Conservation (phyloP, 78 protist species). For the Chrysochromulina parva region DNA sequence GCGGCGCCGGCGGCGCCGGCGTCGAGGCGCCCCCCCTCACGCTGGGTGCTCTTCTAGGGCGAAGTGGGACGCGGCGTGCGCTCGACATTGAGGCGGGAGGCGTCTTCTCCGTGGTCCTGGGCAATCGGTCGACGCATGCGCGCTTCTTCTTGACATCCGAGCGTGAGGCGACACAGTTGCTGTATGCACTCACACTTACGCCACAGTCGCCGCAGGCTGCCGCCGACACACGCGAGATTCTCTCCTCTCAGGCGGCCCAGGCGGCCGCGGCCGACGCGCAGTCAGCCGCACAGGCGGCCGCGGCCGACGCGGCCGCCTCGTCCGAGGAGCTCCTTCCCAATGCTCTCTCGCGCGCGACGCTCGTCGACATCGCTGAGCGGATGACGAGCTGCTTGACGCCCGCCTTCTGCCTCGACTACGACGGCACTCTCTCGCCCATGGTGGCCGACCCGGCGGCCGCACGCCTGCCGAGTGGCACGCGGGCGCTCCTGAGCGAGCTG, state of each 20-base stretch:
- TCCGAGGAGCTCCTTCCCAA: not conserved
- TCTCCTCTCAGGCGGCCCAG: not conserved
- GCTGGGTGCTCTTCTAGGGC: too few relatives aligned
- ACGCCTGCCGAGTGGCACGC: not conserved
- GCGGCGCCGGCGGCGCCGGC: too few relatives aligned
- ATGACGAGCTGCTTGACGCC: not conserved
- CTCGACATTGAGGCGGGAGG: not conserved
- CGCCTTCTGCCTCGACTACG: slow-evolving; percentile 18
- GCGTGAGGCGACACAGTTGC: not conserved
- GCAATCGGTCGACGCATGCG: not conserved
- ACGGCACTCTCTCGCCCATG: slow-evolving; percentile 15
- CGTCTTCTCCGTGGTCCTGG: not conserved
- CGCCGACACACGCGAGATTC: too few relatives aligned
- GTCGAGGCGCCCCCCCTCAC: too few relatives aligned
- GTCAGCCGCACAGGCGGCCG: not conserved
- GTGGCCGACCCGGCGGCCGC: not conserved
- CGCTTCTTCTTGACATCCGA: not conserved
- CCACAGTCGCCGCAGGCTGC: too few relatives aligned
- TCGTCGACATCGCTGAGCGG: not conserved
- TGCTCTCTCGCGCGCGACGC: not conserved
- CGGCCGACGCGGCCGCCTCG: not conserved
- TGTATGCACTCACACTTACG: too few relatives aligned
- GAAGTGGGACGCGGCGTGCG: too few relatives aligned
- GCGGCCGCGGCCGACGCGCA: not conserved
- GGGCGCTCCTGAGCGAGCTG: not conserved